Conservation (phyloP, 2,329 filamentous ascomycete genomes). For the Penicillium sp. region DNA sequence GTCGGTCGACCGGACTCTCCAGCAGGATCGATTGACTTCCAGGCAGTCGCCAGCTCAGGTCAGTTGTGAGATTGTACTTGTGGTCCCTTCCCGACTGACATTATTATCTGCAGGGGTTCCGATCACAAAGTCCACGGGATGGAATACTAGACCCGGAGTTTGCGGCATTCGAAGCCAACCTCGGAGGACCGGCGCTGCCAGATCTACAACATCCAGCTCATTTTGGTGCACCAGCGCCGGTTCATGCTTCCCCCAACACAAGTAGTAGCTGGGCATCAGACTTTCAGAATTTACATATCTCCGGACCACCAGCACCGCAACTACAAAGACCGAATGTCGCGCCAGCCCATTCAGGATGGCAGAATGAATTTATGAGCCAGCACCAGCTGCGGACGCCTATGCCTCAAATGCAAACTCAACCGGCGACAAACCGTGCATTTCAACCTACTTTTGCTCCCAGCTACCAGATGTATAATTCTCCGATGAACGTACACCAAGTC, state of each 20-base stretch:
- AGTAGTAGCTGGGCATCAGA: slow-evolving; percentile 42
- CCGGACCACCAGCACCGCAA: slow-evolving; percentile 43
- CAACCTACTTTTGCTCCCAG: slow-evolving; percentile 28
- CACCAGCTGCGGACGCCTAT: slow-evolving; percentile 27
- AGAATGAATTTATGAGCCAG: slow-evolving; percentile 54
- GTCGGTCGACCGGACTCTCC: slow-evolving; percentile 62
- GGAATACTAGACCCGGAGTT: slow-evolving; percentile 61
- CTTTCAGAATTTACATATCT: slow-evolving; percentile 44
- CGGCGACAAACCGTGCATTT: slow-evolving; percentile 19
- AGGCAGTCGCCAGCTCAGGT: slow-evolving; percentile 55
- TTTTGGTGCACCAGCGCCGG: slow-evolving; percentile 24
- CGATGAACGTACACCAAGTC: slow-evolving; percentile 21
- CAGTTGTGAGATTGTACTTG: slow-evolving; percentile 14
- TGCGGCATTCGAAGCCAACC: slow-evolving; percentile 57
- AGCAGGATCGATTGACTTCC: slow-evolving; percentile 63
- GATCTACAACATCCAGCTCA: slow-evolving; percentile 36
- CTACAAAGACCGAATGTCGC: slow-evolving; percentile 43
- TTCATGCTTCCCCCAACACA: slow-evolving; percentile 21
- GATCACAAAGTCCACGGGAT: slow-evolving; percentile 53
- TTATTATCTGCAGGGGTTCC: slow-evolving; percentile 51
- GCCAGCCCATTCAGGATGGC: slow-evolving; percentile 48
- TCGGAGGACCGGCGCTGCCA: slow-evolving; percentile 31
- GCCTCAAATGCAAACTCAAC: slow-evolving; percentile 21
- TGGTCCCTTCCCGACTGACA: slow-evolving; percentile 6
- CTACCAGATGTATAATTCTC: slow-evolving; percentile 22